Evolutionary conservation across 306 rosid genomes (phyloP), one percentile per base, ranked within the genome.

Genomic region (barrel medic (Medicago truncatula)): DNA sequence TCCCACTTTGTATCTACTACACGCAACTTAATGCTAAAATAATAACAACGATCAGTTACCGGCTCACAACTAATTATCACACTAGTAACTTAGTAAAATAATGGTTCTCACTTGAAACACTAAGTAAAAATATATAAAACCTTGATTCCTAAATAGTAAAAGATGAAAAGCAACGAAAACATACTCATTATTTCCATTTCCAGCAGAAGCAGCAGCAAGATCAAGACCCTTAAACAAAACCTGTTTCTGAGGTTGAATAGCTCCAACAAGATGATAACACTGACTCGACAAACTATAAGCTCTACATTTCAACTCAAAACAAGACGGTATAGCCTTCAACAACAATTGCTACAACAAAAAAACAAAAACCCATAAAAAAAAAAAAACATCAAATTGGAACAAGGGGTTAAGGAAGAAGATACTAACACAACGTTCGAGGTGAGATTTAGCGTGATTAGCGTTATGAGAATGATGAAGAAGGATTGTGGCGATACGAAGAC

Each of bases 181-280:
- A 54, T 85, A 89, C 3, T 7, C 97, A 54, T 85, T 88, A 54
- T 84, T 88, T 96, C 85, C 90, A 68, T 89, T 38, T 60, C 84
- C 88, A 38, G 76, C 83, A 25, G 98, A 84, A 25, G 90, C 84
- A 1, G 90, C 84, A 1, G 91, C 78, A 53, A 95, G 97, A 21
- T 95, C 95, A 21, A 95, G 92, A 46, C 89, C 98, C 75, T 92
- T 95, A 13, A 81, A 84, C 17, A 95, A 80, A 17, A 90, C 83
- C 59, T 92, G 97, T 67, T 91, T 91, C 86, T 92, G 98, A 8
- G 96, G 93, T 0, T 86, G 89, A 77, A 95, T 90, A 74, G 96
- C 91, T 31, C 98, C 98, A 53, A 90, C 91, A 40, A 95, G 96
- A 39, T 92, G 96, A 84, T 95, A 95, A 46, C 97, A 95, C 81